Evolutionary conservation across 2,329 filamentous ascomycete genomes (phyloP).

Genomic region (Albophoma yamanashiensis): DNA sequence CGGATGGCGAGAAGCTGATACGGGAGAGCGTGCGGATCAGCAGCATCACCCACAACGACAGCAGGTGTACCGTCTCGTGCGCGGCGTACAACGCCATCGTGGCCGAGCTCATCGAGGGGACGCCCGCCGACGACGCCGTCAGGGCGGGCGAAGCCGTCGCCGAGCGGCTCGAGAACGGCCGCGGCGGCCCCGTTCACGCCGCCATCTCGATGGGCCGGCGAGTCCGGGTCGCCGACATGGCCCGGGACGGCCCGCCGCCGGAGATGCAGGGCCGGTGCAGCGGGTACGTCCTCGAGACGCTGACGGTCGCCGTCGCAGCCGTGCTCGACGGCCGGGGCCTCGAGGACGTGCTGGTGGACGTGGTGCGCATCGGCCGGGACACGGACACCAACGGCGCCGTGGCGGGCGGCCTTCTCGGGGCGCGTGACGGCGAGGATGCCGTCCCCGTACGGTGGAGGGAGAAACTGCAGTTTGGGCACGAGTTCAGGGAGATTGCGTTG

Average conservation of each 20-base stretch:
- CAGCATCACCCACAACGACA: constrained; percentile 27
- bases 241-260: constrained; percentile 15
- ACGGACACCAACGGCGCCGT: constrained; percentile 37
- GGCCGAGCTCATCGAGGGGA: constrained; percentile 17
- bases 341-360: constrained; percentile 33
- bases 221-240: constrained; percentile 16
- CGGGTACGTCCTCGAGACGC: constrained; percentile 32
- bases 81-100: constrained; percentile 29
- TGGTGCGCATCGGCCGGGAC: constrained; percentile 32
- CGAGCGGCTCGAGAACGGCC: constrained; percentile 10
- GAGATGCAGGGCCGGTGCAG: constrained; percentile 17
- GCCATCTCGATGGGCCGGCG: constrained; percentile 17
- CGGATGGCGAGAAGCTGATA: constrained; percentile 13
- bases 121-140: constrained; percentile 14
- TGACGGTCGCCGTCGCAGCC: constrained; percentile 29
- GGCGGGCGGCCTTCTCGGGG: constrained; percentile 33
- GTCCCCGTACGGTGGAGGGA: constrained; percentile 30
- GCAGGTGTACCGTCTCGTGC: constrained; percentile 22
- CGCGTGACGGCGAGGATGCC: constrained; percentile 28
- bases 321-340: constrained; percentile 26
- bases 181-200: constrained; percentile 7
- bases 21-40: constrained; percentile 25
- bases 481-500: constrained; percentile 18
- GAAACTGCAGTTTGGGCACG: constrained; percentile 26
- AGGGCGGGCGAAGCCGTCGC: constrained; percentile 13